Evolutionary conservation across 2,329 filamentous ascomycete species (phyloP).

Genomic region (Alternaria brassicae): DNA sequence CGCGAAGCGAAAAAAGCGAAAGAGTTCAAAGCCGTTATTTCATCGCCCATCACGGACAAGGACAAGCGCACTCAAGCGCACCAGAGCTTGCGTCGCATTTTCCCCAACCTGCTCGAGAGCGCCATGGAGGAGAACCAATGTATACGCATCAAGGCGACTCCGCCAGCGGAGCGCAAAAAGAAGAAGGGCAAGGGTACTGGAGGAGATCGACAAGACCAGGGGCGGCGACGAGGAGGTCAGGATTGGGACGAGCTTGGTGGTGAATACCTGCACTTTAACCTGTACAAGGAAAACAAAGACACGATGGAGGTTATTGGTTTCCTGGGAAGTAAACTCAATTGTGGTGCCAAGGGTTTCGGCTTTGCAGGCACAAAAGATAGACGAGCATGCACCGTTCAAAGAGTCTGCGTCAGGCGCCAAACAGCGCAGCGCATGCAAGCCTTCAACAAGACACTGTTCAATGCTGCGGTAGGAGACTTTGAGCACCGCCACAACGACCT

Average conservation of each 20-base stretch:
- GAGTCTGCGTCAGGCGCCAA: conserved; percentile 72
- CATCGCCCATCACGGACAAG: conserved; percentile 65
- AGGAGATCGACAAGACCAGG: conserved; percentile 32
- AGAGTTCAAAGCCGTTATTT: conserved; percentile 62
- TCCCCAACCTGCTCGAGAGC: conserved; percentile 79
- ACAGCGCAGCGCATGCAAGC: conserved; percentile 68
- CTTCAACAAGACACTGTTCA: conserved; percentile 67
- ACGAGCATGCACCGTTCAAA: conserved; percentile 83
- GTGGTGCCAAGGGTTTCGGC: conserved; percentile 71
- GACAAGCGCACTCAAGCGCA: conserved; percentile 69
- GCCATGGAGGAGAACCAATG: conserved; percentile 74
- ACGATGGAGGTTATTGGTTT: conserved; percentile 89
- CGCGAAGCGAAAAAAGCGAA: conserved; percentile 63
- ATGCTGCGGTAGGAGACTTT: conserved; percentile 78
- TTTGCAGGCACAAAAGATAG: conserved; percentile 94
- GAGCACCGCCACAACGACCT: conserved; percentile 75
- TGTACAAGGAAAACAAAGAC: conserved; percentile 97
- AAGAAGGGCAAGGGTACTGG: conserved; percentile 33
- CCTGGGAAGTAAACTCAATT: conserved; percentile 74
- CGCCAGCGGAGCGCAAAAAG: conserved; percentile 47
- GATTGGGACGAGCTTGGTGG: conserved; percentile 73
- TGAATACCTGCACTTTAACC: conserved; percentile 85
- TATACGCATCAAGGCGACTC: conserved; percentile 63
- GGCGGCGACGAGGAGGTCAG: conserved; percentile 45
- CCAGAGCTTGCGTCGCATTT: conserved; percentile 75